Base-by-base conservation (phyloP, 2,329 filamentous ascomycete genomes). In the Bipolaris oryzae region DNA sequence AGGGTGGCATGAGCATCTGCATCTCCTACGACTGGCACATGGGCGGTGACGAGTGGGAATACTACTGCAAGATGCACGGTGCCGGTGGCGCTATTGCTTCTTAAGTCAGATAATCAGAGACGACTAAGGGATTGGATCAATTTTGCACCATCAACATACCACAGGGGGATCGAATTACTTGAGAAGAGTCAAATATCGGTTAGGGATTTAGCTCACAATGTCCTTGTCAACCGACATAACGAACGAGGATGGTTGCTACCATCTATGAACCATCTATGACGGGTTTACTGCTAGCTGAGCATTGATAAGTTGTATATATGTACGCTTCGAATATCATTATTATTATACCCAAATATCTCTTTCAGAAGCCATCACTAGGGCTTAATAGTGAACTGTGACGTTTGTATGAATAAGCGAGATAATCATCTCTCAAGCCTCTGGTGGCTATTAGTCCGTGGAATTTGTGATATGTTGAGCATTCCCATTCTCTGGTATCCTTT, bases 21-120 rank as follows among this genome's bases (percentile, higher is more conserved):
- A 50, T 58, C 23, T 72, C 69, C 1, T 56, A 53, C 1, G 69
- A 23, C 2, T 44, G 53, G 50, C 68, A 73, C 47, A 66, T 73
- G 42, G 70, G 70, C 16, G 70, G 70, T 18, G 68, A 72, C 18
- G 70, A 73, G 53, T 18, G 70, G 25, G 55, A 55, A 33, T 59
- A 70, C 50, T 73, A 73, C 43, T 73, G 70, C 58, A 55, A 61
- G 25, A 20, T 66, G 35, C 61, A 66, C 20, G 63, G 64, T 15
- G 68, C 69, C 34, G 43, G 38, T 4, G 57, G 50, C 3, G 60
- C 63, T 7, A 25, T 58, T 37, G 59, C 62, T 5, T 41, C 38
- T 21, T 5, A 3, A n/a, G 13, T 41, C 38, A n/a, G 15, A 13
- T 37, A 7, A n/a, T 15, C 20, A 23, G 20, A 6, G 4, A 23